A percentile compares a stretch with the other conserved stretches of the same genome.
Evolutionary conservation across 306 rosid genomes (phyloP).

Genomic region (Cicer yamashitae): DNA sequence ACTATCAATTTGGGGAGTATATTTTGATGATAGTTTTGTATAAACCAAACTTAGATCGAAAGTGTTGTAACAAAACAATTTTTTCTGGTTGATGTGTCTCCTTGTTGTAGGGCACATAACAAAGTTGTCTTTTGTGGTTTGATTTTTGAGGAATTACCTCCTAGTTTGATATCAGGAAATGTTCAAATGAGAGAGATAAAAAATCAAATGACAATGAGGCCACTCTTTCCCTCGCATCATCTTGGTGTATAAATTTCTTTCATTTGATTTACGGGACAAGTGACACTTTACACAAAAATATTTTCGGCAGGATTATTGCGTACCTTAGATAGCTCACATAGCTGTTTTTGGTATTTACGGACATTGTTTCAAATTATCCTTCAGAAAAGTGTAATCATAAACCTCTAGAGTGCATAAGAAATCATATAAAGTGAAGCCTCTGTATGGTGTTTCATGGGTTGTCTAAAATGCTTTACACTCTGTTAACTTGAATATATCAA

Average conservation of each 20-base stretch:
- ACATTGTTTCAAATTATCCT: too few species aligned
- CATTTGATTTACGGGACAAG: background rate
- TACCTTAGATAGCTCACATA: too few species aligned
- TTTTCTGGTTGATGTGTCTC: background rate
- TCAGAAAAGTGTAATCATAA: too few species aligned
- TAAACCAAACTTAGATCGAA: slow-evolving; percentile 31
- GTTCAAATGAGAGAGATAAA: background rate
- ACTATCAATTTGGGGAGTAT: background rate
- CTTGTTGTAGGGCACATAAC: background rate
- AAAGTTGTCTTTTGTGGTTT: background rate
- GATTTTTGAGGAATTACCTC: background rate
- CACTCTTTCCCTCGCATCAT: background rate
- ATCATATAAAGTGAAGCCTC: background rate
- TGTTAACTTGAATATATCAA: background rate
- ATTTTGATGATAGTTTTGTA: slow-evolving; percentile 35
- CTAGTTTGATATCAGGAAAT: background rate
- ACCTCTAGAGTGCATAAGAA: background rate
- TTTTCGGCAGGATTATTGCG: too few species aligned
- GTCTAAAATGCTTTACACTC: slow-evolving; percentile 15
- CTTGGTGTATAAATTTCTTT: background rate
- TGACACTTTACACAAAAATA: too few species aligned
- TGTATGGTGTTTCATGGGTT: slow-evolving; percentile 5
- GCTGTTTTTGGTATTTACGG: too few species aligned
- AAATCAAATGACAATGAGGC: background rate
- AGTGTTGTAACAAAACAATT: background rate